Evolutionary conservation across 2,329 filamentous ascomycete genomes (phyloP), one percentile per base, ranked within the genome.

Genomic region (Monascus ruber): DNA sequence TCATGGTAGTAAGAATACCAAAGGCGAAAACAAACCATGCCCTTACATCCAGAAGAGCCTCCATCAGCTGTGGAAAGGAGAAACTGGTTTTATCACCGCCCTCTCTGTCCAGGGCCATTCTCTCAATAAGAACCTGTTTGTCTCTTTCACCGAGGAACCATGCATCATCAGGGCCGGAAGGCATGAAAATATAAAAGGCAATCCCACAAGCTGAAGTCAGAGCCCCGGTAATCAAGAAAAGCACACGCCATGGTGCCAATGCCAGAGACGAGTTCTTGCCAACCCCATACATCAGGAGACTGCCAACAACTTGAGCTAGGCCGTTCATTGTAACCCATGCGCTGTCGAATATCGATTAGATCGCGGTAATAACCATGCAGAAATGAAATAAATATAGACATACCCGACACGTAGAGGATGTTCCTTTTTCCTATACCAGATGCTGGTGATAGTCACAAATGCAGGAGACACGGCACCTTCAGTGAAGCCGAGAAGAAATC

Each of bases 151-250:
- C 66, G 2, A 74, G 53, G 45, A 74, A 74, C 70, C 71, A 73
- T 1, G 70, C 70, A 8, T 64, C 60, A 2, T 58, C 58, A 0
- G 70, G 68, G 0, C 65, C 63, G 32, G 53, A 59, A 0, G 71
- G 72, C 63, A 73, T 70, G 35, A 65, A 42, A 24, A 68, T 44
- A 40, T 62, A 68, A 51, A 74, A 74, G 1, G 60, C 40, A 0
- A 69, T 50, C 1, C 71, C 71, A 5, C 59, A 55, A 1, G 54
- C 51, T 2, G 58, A 47, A 0, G 71, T 74, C 5, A 72, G 42
- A 0, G 61, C 65, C n/a, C 71, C 71, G 40, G 66, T 72, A 8
- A 74, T 57, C 26, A 73, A 52, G 47, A 73, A 74, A 31, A 74
- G 50, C 0, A 60, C 52, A 28, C 69, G 55, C 71, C 71, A 74